phyloP scores from a whole-genome alignment of 345 rosid genomes.

The Brassica juncea region DNA sequence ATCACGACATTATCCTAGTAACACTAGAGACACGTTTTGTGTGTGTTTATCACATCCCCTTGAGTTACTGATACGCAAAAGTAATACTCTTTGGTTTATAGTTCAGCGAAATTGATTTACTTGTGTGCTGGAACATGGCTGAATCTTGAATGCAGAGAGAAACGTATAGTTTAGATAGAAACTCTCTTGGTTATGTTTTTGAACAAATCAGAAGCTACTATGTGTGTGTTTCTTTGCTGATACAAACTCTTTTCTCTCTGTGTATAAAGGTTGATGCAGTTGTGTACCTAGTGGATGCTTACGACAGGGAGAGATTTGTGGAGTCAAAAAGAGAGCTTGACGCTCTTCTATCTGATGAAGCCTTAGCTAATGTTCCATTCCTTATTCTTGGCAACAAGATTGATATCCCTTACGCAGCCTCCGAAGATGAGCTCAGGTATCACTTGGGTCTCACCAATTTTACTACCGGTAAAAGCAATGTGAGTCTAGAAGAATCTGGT shows the following conservation, averaged over 20 bases:
- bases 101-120: neutral
- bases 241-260: neutral
- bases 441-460: constrained; percentile 67
- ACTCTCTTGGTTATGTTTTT: neutral
- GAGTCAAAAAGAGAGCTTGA: constrained; percentile 74
- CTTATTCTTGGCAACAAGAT: constrained; percentile 81
- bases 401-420: constrained; percentile 74
- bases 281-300: constrained; percentile 73
- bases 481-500: constrained; percentile 46
- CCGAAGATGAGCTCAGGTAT: constrained; percentile 68
- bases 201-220: neutral
- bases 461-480: constrained; percentile 75
- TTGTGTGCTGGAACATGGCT: neutral
- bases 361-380: constrained; percentile 60
- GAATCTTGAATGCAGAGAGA: neutral
- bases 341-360: constrained; percentile 70
- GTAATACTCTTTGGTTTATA: neutral
- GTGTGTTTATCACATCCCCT: neutral
- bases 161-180: neutral
- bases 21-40: neutral
- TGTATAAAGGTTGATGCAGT: constrained; percentile 72
- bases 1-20: neutral
- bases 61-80: neutral
- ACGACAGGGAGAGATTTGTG: constrained; percentile 68
- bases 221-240: constrained; percentile 5